Base-by-base conservation (phyloP, 2,329 filamentous ascomycete species). In the Chaetothyriales sp. region DNA sequence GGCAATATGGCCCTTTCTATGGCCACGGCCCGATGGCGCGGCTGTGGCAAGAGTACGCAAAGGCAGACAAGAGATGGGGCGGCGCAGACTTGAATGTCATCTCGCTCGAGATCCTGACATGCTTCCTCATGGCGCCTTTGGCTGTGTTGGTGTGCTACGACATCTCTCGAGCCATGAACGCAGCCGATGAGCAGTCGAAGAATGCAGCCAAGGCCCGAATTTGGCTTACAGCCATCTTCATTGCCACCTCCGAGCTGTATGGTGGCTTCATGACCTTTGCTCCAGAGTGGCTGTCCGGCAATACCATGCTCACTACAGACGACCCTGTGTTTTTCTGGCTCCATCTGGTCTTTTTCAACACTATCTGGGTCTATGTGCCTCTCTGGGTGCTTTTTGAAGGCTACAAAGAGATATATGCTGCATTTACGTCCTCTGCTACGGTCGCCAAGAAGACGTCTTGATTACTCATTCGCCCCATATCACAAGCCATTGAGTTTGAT, bases 21-120 rank as follows among this genome's bases (percentile, higher is more conserved):
- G 78, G 78, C 2, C 69, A 65, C 0, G 69, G 70, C 4, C 73
- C 75, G 10, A 74, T 74, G 51, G 74, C 74, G 46, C 69, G 72
- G 47, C 64, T 83, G 54, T 83, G 80, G 80, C 77, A 79, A 65
- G 80, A 82, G 65, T 83, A 83, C 64, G 78, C 77, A 4, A 80
- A 80, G 64, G 80, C 80, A 18, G 80, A 83, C 63, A 69, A 67
- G 56, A 68, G 80, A 55, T 83, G 80, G 80, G 76, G 73, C 8
- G 75, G 71, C 5, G 73, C 73, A 8, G 80, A 83, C 62, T 54
- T 80, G 53, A 77, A 71, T 1, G 74, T 82, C 37, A 72, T 83
- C 47, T 74, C 72, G 44, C 61, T 83, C 53, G 80, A 83, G 64
- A 55, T 83, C 13, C 64, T 83, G 63, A 83, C 80, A 0, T 79